Percentiles rank a stretch among this genome's conserved stretches.
Conservation (phyloP, 306 rosid genomes). For the Malus asiatica region DNA sequence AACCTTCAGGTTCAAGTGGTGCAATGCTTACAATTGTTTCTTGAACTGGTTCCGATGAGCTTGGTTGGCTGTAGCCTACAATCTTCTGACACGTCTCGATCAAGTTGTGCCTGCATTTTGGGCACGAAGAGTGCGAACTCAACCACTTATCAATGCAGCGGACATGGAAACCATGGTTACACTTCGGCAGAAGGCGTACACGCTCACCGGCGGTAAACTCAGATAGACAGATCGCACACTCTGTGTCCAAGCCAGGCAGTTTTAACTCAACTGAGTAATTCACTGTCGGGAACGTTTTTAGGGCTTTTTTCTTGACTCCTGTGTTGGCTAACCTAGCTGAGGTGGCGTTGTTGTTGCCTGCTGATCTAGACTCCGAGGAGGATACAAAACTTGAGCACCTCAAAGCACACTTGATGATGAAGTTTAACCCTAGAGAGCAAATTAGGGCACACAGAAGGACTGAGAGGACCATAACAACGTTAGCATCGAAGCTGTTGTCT, state of each 20-base stretch:
- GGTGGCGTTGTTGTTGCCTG: neutral
- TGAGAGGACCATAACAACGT: constrained; percentile 89
- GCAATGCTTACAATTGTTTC: constrained; percentile 35
- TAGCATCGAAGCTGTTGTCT: constrained; percentile 64
- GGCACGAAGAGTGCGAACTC: constrained; percentile 81
- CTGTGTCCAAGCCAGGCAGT: constrained; percentile 48
- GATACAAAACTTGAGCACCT: constrained; percentile 48
- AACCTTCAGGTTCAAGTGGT: constrained; percentile 57
- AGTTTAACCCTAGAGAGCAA: constrained; percentile 76
- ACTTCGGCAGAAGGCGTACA: constrained; percentile 65
- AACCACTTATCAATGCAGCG: constrained; percentile 89
- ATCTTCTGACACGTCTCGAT: constrained; percentile 74
- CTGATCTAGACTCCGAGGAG: constrained; percentile 11
- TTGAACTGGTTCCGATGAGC: constrained; percentile 29
- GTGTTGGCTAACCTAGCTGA: constrained; percentile 26
- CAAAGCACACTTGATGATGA: constrained; percentile 74
- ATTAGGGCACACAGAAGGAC: constrained; percentile 80
- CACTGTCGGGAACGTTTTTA: constrained; percentile 58
- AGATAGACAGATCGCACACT: constrained; percentile 72
- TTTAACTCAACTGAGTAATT: constrained; percentile 45
- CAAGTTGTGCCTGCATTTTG: constrained; percentile 79
- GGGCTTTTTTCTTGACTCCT: constrained; percentile 69
- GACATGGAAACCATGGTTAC: constrained; percentile 85
- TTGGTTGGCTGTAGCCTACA: constrained; percentile 30
- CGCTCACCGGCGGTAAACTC: constrained; percentile 59